Percentiles rank a stretch among this genome's conserved stretches.
phyloP scores from a whole-genome alignment of 305 asterid species.

The Fraxinus angustifolia region DNA sequence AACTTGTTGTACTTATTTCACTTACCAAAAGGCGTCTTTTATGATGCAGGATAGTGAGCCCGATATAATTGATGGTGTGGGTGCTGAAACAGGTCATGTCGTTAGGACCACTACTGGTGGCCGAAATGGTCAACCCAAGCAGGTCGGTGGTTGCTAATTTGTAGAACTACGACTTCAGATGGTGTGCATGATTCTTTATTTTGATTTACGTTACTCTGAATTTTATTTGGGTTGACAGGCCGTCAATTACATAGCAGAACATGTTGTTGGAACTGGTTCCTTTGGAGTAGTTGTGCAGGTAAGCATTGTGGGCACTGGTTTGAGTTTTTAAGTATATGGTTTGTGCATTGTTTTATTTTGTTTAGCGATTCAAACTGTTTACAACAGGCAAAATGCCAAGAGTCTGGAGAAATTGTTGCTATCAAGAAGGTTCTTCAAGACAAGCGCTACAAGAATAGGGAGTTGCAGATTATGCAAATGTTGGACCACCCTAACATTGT shows the following conservation, averaged over 20 bases:
- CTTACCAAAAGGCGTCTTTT: constrained; percentile 12
- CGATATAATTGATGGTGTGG: constrained; percentile 83
- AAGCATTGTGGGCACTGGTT: constrained; percentile 26
- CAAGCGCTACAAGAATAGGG: constrained; percentile 94
- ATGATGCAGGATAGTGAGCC: constrained; percentile 90
- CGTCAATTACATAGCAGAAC: constrained; percentile 90
- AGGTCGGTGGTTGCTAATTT: constrained; percentile 46
- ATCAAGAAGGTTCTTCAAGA: constrained; percentile 97
- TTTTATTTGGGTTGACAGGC: constrained; percentile 51
- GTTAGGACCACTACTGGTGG: constrained; percentile 83
- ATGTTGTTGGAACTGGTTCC: constrained; percentile 96
- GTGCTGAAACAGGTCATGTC: constrained; percentile 89
- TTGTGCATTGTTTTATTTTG: constrained; percentile 16
- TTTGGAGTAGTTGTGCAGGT: constrained; percentile 96
- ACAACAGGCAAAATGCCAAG: constrained; percentile 87
- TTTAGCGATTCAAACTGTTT: constrained; percentile 20
- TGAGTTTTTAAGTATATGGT: constrained; percentile 10
- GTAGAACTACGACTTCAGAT: constrained; percentile 22
- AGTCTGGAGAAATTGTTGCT: constrained; percentile 93
- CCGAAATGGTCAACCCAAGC: constrained; percentile 89
- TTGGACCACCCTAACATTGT: constrained; percentile 95
- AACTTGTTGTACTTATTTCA: not conserved
- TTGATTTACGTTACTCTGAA: constrained; percentile 2
- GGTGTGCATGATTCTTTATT: constrained; percentile 23
- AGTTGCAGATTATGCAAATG: constrained; percentile 94